Percentiles rank a stretch among this genome's conserved stretches.
Evolutionary conservation across 768 basidiomycete genomes (phyloP).

Genomic region (Mrakia blollopis): DNA sequence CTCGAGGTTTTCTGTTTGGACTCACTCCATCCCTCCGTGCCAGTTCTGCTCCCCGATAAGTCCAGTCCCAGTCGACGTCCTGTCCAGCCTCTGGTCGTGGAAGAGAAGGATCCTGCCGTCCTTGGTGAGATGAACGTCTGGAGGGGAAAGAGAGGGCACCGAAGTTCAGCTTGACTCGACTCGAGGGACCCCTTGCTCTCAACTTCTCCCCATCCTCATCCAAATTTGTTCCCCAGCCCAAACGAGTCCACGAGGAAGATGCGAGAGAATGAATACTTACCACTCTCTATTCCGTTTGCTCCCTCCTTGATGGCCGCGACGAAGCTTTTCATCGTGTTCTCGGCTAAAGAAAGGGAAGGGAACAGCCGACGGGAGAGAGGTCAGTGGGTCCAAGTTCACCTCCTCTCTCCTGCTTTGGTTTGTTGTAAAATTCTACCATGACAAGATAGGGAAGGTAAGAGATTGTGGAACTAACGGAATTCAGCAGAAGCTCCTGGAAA

Average conservation of each 20-base stretch:
- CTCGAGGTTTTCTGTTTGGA: background rate
- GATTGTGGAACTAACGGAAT: constrained; percentile 17
- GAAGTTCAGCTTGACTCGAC: constrained; percentile 1
- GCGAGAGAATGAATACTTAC: background rate
- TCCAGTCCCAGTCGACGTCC: constrained; percentile 46
- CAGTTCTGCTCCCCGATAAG: constrained; percentile 42
- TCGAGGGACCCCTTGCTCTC: background rate
- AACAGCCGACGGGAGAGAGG: background rate
- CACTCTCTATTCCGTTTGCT: constrained; percentile 25
- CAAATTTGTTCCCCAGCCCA: background rate
- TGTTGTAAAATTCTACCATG: background rate
- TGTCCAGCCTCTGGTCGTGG: constrained; percentile 44
- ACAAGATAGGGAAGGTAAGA: background rate
- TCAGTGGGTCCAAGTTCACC: background rate
- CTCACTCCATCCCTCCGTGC: constrained; percentile 42
- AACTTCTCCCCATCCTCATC: background rate
- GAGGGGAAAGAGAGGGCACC: background rate
- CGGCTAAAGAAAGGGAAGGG: constrained; percentile 3
- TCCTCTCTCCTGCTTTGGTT: background rate
- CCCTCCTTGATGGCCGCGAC: constrained; percentile 24
- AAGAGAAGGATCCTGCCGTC: constrained; percentile 42
- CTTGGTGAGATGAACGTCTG: constrained; percentile 31
- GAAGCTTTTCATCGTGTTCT: constrained; percentile 29
- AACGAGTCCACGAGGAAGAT: background rate
- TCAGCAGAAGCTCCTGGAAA: constrained; percentile 27